Conservation (phyloP, 495 filamentous ascomycete genomes). For the Daldinia childiae region DNA sequence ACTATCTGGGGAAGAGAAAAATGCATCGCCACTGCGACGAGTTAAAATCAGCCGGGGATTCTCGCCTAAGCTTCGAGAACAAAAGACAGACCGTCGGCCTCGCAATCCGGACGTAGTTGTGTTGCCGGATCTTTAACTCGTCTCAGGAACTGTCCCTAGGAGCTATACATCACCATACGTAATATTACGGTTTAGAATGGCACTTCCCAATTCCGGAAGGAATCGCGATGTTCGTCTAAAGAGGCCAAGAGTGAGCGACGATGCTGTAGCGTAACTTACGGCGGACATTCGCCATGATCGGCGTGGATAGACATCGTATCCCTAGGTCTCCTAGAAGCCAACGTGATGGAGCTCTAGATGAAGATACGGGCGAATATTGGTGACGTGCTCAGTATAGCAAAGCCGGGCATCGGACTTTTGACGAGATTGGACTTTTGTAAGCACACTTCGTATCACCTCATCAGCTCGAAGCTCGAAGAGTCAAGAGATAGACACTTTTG, state of each 20-base stretch:
- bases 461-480: background rate
- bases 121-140: constrained; percentile 34
- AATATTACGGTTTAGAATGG: constrained; percentile 35
- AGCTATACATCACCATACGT: constrained; percentile 38
- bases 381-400: constrained; percentile 13
- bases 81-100: background rate
- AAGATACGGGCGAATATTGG: constrained; percentile 9
- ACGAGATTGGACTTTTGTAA: constrained; percentile 1
- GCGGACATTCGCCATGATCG: constrained; percentile 26
- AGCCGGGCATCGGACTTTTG: background rate
- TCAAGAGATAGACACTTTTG: background rate
- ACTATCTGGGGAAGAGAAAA: constrained; percentile 37
- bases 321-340: constrained; percentile 9
- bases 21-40: constrained; percentile 22
- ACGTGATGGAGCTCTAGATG: background rate
- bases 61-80: constrained; percentile 39
- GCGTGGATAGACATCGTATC: constrained; percentile 18
- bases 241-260: constrained; percentile 35
- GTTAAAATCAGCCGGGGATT: constrained; percentile 35
- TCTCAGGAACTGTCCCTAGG: constrained; percentile 24
- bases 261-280: constrained; percentile 27
- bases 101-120: constrained; percentile 39
- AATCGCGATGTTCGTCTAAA: constrained; percentile 28
- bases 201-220: constrained; percentile 43
- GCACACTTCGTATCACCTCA: background rate